These are phyloP conservation scores for Luvunga scandens DNA, from an alignment of 345 rosid species.

Conservation along the genomic window DNA sequence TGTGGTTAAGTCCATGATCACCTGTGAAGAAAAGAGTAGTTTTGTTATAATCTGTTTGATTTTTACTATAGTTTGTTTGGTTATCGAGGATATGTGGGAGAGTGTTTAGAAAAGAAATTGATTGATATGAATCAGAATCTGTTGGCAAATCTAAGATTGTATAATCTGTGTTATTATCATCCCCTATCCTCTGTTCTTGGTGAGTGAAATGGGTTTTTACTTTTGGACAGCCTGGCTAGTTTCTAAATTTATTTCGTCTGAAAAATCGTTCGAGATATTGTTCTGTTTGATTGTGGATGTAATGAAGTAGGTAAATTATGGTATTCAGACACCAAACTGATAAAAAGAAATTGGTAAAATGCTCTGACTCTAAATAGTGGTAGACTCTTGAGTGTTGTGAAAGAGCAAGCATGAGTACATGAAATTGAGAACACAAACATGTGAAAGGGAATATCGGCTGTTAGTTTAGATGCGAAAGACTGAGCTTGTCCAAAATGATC, in stretches of 20 bases:
- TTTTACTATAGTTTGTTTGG: background rate
- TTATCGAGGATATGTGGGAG: background rate
- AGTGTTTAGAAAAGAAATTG: background rate
- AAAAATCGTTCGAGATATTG: background rate
- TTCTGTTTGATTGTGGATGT: slow-evolving; percentile 3
- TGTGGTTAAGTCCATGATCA: background rate
- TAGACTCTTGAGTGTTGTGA: background rate
- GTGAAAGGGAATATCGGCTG: background rate
- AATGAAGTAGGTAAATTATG: background rate
- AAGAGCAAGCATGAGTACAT: background rate
- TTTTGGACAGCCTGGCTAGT: background rate
- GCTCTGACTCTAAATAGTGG: background rate
- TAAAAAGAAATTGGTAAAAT: background rate
- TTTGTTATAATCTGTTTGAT: background rate
- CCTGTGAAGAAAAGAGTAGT: background rate
- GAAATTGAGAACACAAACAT: background rate
- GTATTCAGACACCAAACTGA: background rate
- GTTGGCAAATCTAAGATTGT: background rate
- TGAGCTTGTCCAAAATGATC: background rate
- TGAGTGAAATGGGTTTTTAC: background rate
- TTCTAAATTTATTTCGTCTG: background rate
- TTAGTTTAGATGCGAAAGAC: background rate
- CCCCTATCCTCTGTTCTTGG: background rate
- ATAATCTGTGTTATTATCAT: background rate
- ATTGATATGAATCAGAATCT: background rate